Base-by-base conservation (phyloP, 768 basidiomycete genomes). In the Suillus subluteus region DNA sequence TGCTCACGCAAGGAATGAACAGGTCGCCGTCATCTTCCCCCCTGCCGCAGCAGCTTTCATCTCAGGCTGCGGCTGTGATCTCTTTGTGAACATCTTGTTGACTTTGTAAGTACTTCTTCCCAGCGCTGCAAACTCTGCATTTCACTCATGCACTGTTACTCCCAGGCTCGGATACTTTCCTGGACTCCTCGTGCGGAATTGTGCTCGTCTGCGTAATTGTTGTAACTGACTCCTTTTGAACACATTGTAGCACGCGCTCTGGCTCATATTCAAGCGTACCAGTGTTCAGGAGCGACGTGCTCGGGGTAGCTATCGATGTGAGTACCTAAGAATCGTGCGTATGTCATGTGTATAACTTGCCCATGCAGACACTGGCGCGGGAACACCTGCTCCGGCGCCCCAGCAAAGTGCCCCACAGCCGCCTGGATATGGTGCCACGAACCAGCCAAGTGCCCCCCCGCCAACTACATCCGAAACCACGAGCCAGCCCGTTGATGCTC, bases 241-340 rank as follows among this genome's bases (percentile, higher is more conserved):
- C 11, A 9, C 1, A n/a, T 37, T 59, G 8, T 43, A 87, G 86
- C 94, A 95, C 72, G 92, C 93, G 1, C 90, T 94, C 78, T 95
- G 91, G 91, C 82, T 96, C 64, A 89, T 95, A 56, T 89, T 94
- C 79, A 89, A 82, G 84, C 90, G 90, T 81, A 86, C 91, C 81
- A 84, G 92, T 67, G 93, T 92, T 0, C 91, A 92, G 73, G 88
- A 91, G 66, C 82, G 83, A 38, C 93, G 90, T 73, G 91, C 91
- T 30, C 74, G 72, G 11, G 91, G 89, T 26, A 88, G 88, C 43
- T 94, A 86, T 82, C 75, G 80, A 55, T 94, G 91, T 92, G 71
- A 71, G 91, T 85, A 21, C 30, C 40, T 55, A 35, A 48, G 32
- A 58, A 63, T 26, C 9, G 37, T 52, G 62, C 32, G 26, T 6